Base-by-base conservation (phyloP, 1,284 basidiomycete species). In the Lentinus polychrous region DNA sequence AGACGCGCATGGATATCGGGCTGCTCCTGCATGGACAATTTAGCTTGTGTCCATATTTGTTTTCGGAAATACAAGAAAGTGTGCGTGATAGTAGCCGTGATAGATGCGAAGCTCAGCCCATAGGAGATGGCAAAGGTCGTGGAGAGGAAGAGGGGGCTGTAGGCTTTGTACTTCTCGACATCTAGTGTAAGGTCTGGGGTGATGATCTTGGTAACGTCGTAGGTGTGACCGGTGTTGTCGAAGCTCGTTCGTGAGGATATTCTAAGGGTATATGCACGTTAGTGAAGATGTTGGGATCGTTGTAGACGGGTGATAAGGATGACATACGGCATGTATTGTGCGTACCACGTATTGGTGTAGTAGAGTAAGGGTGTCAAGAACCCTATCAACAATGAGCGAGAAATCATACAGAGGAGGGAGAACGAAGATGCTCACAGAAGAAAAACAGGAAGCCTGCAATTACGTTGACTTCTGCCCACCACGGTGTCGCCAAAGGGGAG, bases 1-100 rank as follows among this genome's bases (percentile, higher is more conserved):
- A 91, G 72, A n/a, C 74, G 70, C 10, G 79, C 79, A 65, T 94
- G 91, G n/a, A 94, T 78, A 63, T 94, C 91, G 10, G 87, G 83
- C 56, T 86, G 83, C 59, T 91, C 86, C 8, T 73, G 66, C 46
- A 83, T 63, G 34, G 79, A 75, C 33, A 76, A 70, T 20, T 83
- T 65, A 22, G 80, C 75, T 44, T 80, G 76, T 23, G 70, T 62
- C 68, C 78, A 78, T 49, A 93, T 84, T 38, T 81, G 78, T 52
- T 79, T 80, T 52, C 86, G 83, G 66, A 91, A 88, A 61, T 88
- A 82, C n/a, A 93, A 73, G 14, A 76, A 66, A 1, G 86, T 83
- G 68, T 91, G 86, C 11, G 78, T 75, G 51, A 91, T 59, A 1
- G 83, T 75, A 1, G 80, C 71, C 0, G 84, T 84, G 43, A 86